phyloP scores from a whole-genome alignment of 164 flowering plant species.

The Sextonia rubra region DNA sequence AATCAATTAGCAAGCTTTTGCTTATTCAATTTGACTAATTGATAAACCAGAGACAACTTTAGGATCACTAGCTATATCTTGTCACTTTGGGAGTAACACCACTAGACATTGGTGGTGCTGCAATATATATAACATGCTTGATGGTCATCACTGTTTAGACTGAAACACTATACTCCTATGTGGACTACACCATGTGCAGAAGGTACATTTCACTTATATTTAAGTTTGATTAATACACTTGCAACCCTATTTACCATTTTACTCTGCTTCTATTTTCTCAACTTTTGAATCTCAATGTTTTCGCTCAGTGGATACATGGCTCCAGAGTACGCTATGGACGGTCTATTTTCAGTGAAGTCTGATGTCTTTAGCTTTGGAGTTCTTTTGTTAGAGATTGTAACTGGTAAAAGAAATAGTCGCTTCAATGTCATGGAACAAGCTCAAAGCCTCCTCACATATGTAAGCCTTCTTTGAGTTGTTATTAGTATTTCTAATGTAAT shows the following conservation, averaged over 20 bases:
- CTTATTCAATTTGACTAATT: too few relatives aligned
- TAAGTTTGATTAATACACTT: neutral
- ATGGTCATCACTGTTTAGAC: too few relatives aligned
- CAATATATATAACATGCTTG: too few relatives aligned
- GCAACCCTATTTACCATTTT: too few relatives aligned
- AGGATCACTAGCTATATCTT: too few relatives aligned
- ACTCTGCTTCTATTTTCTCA: neutral
- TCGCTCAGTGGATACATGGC: slow-evolving; percentile 14
- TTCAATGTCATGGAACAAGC: neutral
- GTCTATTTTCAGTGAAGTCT: slow-evolving; percentile 9
- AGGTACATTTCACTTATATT: neutral
- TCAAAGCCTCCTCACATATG: slow-evolving; percentile 2
- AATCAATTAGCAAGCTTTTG: too few relatives aligned
- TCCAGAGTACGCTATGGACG: slow-evolving; percentile 11
- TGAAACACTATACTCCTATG: too few relatives aligned
- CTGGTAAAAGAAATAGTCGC: slow-evolving; percentile 6
- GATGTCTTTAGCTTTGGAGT: slow-evolving; percentile 15
- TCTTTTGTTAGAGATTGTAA: slow-evolving; percentile 14
- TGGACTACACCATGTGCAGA: neutral
- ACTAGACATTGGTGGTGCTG: too few relatives aligned
- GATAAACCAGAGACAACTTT: too few relatives aligned
- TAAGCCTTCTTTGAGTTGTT: neutral
- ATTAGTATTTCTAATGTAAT: neutral
- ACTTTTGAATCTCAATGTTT: neutral
- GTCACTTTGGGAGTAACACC: too few relatives aligned